Evolutionary conservation across 768 basidiomycete genomes (phyloP), one percentile per base, ranked within the genome.

Genomic region (Calocera viscosa): DNA sequence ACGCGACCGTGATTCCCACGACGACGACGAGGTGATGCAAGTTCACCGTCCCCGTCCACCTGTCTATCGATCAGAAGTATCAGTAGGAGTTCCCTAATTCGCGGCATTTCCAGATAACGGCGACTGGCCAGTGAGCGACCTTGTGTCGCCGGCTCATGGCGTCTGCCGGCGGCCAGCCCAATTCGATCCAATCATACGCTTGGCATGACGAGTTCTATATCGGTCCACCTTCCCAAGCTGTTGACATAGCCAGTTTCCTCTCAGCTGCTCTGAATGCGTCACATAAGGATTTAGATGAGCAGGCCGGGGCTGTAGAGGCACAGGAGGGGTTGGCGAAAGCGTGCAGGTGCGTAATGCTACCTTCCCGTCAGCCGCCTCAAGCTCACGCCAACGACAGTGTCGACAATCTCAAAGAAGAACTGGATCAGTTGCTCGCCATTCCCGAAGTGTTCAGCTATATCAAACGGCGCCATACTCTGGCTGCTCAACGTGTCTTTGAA

Each of bases 151-250:
- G 30, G 7, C 53, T 60, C 53, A 32, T 60, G 53, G 30, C 30
- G 24, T 12, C 26, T 60, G 35, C 35, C 35, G 35, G 5, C 35
- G 7, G 14, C 35, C 35, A 38, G 7, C 14, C 35, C 14, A 38
- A 38, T 14, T 38, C 35, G 14, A 38, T 14, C 35, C 35, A 38
- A 14, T 14, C 35, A 14, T 60, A 60, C 53, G 14, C 26, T 28
- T 60, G 53, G 53, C 53, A 60, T 22, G 53, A 60, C 11, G 53
- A 60, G 11, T 60, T 60, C 26, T 60, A 60, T 22, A 28, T 60
- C 53, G 53, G 53, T 28, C 53, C 53, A 26, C 30, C 53, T 10
- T 60, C 53, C 10, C 26, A 60, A 19, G 7, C 24, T 60, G 53
- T 60, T 19, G 53, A 60, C 30, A 60, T 60, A 5, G 26, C 53